Evolutionary conservation across 805 yeast genomes (phyloP).

Genomic region (Candida mattraensis): DNA sequence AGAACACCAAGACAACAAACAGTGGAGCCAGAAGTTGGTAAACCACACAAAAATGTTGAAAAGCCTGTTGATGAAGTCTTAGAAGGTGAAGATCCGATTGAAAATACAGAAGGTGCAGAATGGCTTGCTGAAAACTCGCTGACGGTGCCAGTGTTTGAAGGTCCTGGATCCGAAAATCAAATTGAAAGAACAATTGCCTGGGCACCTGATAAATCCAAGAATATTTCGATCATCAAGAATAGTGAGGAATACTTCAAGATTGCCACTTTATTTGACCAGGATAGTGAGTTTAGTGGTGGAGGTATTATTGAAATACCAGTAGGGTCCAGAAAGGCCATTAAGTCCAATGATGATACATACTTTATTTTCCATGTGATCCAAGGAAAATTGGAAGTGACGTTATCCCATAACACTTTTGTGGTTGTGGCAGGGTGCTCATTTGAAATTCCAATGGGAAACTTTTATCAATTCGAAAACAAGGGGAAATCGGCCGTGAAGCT

Average conservation of each 20-base stretch:
- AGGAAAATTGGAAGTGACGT: conserved; percentile 68
- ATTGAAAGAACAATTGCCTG: conserved; percentile 56
- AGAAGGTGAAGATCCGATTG: conserved; percentile 39
- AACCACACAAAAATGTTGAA: conserved; percentile 24
- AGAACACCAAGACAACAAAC: conserved; percentile 18
- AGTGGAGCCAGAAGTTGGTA: conserved; percentile 2
- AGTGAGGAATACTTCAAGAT: conserved; percentile 56
- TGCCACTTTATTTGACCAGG: conserved; percentile 62
- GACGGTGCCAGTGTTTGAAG: conserved; percentile 48
- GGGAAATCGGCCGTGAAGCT: conserved; percentile 58
- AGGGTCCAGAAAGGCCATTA: conserved; percentile 58
- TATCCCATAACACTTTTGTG: conserved; percentile 57
- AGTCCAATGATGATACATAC: conserved; percentile 63
- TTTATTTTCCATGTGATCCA: conserved; percentile 72
- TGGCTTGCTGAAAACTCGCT: conserved; percentile 49
- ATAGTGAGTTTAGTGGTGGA: conserved; percentile 64
- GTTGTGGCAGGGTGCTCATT: conserved; percentile 75
- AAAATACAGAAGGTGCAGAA: conserved; percentile 43
- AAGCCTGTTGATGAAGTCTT: conserved; percentile 35
- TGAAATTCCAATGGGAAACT: conserved; percentile 76
- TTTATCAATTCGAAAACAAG: conserved; percentile 64
- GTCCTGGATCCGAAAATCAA: conserved; percentile 47
- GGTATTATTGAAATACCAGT: conserved; percentile 70
- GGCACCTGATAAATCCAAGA: conserved; percentile 57
- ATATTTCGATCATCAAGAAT: conserved; percentile 39